A percentile compares a stretch with the other conserved stretches of the same genome.
phyloP scores from a whole-genome alignment of 169 alveolate genomes.

The Cryptosporidium sp. region DNA sequence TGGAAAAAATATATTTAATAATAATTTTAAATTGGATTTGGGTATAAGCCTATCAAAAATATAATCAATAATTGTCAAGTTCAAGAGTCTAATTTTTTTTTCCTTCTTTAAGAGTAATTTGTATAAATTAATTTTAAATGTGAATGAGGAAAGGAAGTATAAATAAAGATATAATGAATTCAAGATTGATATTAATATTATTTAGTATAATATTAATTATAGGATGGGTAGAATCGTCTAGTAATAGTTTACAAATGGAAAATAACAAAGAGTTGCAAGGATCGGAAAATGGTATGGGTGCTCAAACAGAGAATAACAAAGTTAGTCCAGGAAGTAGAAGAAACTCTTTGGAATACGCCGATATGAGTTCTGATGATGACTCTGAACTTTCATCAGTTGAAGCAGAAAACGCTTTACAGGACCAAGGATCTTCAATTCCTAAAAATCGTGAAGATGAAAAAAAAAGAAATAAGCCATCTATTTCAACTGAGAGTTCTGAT shows the following conservation, averaged over 20 bases:
- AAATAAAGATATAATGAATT: conserved; percentile 11
- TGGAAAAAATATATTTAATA: background rate
- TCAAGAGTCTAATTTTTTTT: background rate
- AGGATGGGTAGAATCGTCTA: background rate
- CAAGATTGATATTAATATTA: background rate
- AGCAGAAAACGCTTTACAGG: background rate
- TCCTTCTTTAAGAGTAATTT: background rate
- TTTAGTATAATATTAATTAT: conserved; percentile 11
- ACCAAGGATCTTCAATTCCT: background rate
- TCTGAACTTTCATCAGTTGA: background rate
- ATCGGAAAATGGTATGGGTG: background rate
- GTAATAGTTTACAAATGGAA: background rate
- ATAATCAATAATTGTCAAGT: background rate
- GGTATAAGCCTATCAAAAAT: background rate
- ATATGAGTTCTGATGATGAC: conserved; percentile 14
- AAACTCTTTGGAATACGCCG: background rate
- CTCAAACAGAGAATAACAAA: background rate
- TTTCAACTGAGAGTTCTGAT: background rate
- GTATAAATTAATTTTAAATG: background rate
- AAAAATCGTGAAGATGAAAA: background rate
- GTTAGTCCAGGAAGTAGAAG: background rate
- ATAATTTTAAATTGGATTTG: background rate
- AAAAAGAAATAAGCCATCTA: background rate
- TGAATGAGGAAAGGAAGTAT: conserved; percentile 5
- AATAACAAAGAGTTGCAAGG: background rate